Percentiles rank a stretch among this genome's conserved stretches.
phyloP scores from a whole-genome alignment of 345 rosid genomes.

The Pelargonium nanum region DNA sequence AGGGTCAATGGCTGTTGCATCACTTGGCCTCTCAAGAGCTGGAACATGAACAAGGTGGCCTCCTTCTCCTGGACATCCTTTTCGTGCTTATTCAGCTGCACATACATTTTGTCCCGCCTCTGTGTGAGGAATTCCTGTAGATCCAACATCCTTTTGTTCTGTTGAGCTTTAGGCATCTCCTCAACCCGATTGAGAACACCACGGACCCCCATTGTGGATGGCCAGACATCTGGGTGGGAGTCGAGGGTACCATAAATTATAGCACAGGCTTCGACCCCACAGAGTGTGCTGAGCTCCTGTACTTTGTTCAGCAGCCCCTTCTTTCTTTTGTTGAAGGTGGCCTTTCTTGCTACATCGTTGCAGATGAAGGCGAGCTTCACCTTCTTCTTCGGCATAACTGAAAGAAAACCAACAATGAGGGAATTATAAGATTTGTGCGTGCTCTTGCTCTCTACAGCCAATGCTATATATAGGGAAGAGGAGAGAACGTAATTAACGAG shows the following conservation, averaged over 20 bases:
- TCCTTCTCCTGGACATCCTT: not conserved
- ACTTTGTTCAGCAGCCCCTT: slow-evolving; percentile 27
- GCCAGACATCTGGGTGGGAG: slow-evolving; percentile 24
- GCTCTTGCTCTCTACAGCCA: not conserved
- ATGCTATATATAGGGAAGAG: not conserved
- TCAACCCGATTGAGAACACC: slow-evolving; percentile 12
- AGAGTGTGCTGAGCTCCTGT: slow-evolving; percentile 19
- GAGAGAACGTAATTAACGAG: too few relatives aligned
- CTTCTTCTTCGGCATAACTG: slow-evolving; percentile 20
- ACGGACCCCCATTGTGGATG: slow-evolving; percentile 12
- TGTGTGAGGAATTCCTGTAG: slow-evolving; percentile 17
- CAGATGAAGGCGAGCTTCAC: slow-evolving; percentile 23
- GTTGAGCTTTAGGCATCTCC: slow-evolving; percentile 18
- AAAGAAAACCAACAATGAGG: not conserved
- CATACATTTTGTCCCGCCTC: not conserved
- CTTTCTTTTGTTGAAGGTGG: slow-evolving; percentile 21
- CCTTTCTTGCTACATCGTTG: slow-evolving; percentile 21
- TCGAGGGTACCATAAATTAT: slow-evolving; percentile 16
- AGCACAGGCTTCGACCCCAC: slow-evolving; percentile 24
- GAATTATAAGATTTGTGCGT: too few relatives aligned
- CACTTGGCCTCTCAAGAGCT: slow-evolving; percentile 7
- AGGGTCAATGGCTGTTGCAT: slow-evolving; percentile 7
- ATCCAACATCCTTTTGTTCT: slow-evolving; percentile 22
- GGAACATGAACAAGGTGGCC: slow-evolving; percentile 5
- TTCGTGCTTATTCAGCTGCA: not conserved